These are phyloP conservation scores for Pseudogymnoascus sp. DNA, from an alignment of 2,329 filamentous ascomycete genomes.

Conservation along the genomic window DNA sequence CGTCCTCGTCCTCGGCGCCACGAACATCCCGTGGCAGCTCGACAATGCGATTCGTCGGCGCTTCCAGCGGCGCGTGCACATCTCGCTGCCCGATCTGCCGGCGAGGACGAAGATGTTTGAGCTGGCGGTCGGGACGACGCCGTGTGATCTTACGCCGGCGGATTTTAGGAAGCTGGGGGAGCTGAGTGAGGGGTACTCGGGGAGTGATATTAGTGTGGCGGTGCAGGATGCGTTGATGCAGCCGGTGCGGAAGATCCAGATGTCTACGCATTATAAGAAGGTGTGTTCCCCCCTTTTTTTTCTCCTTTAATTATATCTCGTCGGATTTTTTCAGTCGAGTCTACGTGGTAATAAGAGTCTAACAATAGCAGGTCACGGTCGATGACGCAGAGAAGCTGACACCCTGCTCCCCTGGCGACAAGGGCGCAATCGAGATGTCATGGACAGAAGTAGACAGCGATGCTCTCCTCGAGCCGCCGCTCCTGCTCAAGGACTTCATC, in stretches of 20 bases:
- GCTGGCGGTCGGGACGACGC: conserved; percentile 85
- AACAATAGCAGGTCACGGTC: conserved; percentile 51
- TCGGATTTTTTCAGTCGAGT: too few species aligned
- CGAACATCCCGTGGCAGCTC: conserved; percentile 98
- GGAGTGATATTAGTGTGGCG: conserved; percentile 90
- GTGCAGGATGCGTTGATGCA: conserved; percentile 98
- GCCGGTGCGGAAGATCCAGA: conserved; percentile 91
- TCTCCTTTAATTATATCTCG: not conserved
- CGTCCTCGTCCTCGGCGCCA: conserved; percentile 89
- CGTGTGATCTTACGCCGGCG: conserved; percentile 67
- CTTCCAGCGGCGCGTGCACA: conserved; percentile 94
- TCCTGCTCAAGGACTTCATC: conserved; percentile 85
- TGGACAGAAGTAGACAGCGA: conserved; percentile 85
- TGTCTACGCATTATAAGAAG: conserved; percentile 94
- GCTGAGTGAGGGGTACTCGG: conserved; percentile 87
- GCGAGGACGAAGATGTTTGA: conserved; percentile 90
- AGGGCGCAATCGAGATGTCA: conserved; percentile 81
- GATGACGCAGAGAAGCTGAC: conserved; percentile 65
- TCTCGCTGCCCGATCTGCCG: conserved; percentile 78
- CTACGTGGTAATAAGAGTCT: not conserved
- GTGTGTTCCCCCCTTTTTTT: conserved; percentile 37
- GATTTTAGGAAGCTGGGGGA: conserved; percentile 76
- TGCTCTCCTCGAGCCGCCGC: conserved; percentile 73
- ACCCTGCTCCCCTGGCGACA: conserved; percentile 88
- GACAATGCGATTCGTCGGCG: conserved; percentile 91